Percentiles rank a stretch among this genome's conserved stretches.
Evolutionary conservation across 2,329 filamentous ascomycete species (phyloP).

Genomic region (Claviceps cyperi): DNA sequence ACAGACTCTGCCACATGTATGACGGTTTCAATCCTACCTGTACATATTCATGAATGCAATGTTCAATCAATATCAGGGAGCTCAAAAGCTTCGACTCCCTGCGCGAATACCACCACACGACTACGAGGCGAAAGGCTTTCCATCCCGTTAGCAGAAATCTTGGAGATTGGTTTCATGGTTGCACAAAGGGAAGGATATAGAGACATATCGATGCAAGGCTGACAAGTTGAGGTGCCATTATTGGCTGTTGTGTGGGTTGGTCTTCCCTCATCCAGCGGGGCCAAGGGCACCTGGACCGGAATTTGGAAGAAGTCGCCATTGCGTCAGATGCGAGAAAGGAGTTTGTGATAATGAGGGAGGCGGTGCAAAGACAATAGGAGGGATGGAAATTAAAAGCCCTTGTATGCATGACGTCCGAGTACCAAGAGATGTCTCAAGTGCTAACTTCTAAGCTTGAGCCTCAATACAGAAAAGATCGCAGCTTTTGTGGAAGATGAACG

Average conservation of each 20-base stretch:
- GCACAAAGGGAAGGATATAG: not conserved
- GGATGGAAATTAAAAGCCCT: not conserved
- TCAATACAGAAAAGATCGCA: not conserved
- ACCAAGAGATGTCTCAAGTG: not conserved
- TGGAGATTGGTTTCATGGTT: not conserved
- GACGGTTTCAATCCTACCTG: not conserved
- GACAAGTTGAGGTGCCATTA: not conserved
- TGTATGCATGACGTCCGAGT: not conserved
- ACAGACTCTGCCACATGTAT: not conserved
- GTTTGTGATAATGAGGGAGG: not conserved
- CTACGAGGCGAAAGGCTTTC: not conserved
- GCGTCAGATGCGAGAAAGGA: not conserved
- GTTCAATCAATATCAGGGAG: constrained; percentile 6
- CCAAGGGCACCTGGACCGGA: not conserved
- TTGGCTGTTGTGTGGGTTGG: not conserved
- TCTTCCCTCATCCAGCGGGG: constrained; percentile 3
- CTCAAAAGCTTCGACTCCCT: not conserved
- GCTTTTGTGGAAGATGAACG: not conserved
- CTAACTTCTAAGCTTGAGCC: not conserved
- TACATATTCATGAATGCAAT: too few relatives aligned
- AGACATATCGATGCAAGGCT: not conserved
- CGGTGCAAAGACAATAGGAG: not conserved
- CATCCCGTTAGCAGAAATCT: not conserved
- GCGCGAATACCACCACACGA: not conserved
- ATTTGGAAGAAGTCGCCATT: not conserved